These are phyloP conservation scores for Coccinonectria pachysandricola DNA, from an alignment of 2,329 filamentous ascomycete genomes.

Conservation along the genomic window DNA sequence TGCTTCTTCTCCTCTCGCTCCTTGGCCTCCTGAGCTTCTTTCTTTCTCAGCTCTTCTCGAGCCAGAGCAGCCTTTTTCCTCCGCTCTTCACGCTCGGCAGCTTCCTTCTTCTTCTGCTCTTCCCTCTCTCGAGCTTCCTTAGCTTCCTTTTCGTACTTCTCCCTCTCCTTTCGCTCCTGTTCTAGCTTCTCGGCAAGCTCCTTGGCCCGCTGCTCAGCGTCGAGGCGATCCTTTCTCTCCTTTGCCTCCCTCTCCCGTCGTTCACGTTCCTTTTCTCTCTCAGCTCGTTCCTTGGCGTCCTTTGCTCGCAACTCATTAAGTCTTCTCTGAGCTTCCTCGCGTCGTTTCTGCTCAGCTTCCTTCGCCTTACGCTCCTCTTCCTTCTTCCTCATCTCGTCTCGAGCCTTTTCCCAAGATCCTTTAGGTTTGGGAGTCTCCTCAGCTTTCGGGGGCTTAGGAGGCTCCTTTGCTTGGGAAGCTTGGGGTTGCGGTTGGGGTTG, in stretches of 20 bases:
- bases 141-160: conserved; percentile 34
- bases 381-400: conserved; percentile 53
- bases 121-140: conserved; percentile 24
- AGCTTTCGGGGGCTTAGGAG: too few relatives aligned
- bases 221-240: conserved; percentile 19
- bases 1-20: conserved; percentile 27
- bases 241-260: conserved; percentile 24
- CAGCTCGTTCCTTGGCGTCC: conserved; percentile 37
- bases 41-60: conserved; percentile 25
- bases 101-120: conserved; percentile 19
- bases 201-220: conserved; percentile 19
- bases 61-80: conserved; percentile 29
- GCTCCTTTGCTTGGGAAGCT: too few relatives aligned
- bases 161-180: conserved; percentile 28
- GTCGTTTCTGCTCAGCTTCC: conserved; percentile 50
- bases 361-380: conserved; percentile 54
- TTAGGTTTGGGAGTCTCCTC: conserved; percentile 27
- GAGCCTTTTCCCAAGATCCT: conserved; percentile 56
- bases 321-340: conserved; percentile 43
- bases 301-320: conserved; percentile 47
- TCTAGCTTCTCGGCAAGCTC: conserved; percentile 28
- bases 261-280: conserved; percentile 29
- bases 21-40: conserved; percentile 18
- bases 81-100: conserved; percentile 17
- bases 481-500: conserved; percentile 5